These are phyloP conservation scores for Musa schizocarpa DNA, from an alignment of 176 grass and related monocot species.

Conservation along the genomic window DNA sequence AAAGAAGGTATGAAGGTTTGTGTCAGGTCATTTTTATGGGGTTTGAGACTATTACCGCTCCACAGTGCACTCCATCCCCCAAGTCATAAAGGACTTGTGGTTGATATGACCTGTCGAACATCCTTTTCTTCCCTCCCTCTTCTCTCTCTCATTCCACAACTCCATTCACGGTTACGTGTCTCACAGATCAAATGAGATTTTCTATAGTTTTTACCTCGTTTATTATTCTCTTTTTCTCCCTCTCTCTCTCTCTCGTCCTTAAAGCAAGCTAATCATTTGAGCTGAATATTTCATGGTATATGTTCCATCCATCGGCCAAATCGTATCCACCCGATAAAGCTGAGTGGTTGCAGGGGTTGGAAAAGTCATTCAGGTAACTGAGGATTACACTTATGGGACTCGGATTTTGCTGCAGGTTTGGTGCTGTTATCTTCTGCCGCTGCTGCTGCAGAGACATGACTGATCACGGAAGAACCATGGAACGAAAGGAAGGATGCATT, in stretches of 20 bases:
- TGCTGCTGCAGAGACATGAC: slow-evolving; percentile 14
- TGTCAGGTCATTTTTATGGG: slow-evolving; percentile 17
- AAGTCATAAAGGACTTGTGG: slow-evolving; percentile 20
- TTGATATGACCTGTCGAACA: slow-evolving; percentile 38
- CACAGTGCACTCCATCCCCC: slow-evolving; percentile 8
- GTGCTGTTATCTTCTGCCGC: slow-evolving; percentile 11
- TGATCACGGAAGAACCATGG: slow-evolving; percentile 37
- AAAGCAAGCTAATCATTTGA: slow-evolving; percentile 30
- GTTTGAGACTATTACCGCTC: slow-evolving; percentile 1
- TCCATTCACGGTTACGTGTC: background rate
- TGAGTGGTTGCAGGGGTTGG: background rate
- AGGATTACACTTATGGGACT: slow-evolving; percentile 16
- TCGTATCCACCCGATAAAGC: slow-evolving; percentile 13
- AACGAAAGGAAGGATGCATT: slow-evolving; percentile 12
- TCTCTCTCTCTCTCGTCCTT: slow-evolving; percentile 11
- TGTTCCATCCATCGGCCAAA: slow-evolving; percentile 23
- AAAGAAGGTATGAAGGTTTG: slow-evolving; percentile 17
- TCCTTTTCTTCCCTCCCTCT: slow-evolving; percentile 18
- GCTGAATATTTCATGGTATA: slow-evolving; percentile 25
- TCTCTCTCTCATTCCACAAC: background rate
- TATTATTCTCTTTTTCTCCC: slow-evolving; percentile 2
- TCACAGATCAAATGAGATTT: background rate
- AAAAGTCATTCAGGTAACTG: slow-evolving; percentile 5
- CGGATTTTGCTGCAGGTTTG: slow-evolving; percentile 14
- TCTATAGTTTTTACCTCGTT: background rate